Percentiles rank a stretch among this genome's conserved stretches.
phyloP scores from a whole-genome alignment of 2,329 filamentous ascomycete genomes.

The Trichoderma brevicompactum region DNA sequence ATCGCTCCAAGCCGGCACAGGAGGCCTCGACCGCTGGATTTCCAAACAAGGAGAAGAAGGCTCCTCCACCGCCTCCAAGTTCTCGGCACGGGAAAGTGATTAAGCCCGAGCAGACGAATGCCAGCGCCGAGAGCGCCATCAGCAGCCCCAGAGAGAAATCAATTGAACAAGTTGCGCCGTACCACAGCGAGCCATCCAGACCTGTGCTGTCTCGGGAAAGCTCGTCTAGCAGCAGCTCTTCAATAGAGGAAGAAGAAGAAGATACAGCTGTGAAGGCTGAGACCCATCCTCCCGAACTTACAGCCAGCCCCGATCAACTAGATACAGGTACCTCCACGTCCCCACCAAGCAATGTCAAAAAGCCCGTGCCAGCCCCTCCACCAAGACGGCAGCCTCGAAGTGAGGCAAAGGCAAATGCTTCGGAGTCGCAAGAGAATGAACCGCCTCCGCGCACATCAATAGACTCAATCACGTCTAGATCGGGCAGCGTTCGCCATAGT shows the following conservation, averaged over 20 bases:
- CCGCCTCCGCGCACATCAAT: constrained; percentile 52
- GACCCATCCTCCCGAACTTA: not conserved
- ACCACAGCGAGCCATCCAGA: not conserved
- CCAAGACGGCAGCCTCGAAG: constrained; percentile 51
- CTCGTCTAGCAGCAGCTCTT: constrained; percentile 5
- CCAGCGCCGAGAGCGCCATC: constrained; percentile 30
- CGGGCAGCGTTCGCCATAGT: constrained; percentile 51
- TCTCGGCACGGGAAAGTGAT: constrained; percentile 80
- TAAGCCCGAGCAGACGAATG: constrained; percentile 40
- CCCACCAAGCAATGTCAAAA: constrained; percentile 39
- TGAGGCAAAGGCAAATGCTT: constrained; percentile 47
- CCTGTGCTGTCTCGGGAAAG: constrained; percentile 10
- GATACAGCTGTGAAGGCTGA: not conserved
- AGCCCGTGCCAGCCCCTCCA: constrained; percentile 55
- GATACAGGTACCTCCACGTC: constrained; percentile 4
- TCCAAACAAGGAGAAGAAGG: constrained; percentile 55
- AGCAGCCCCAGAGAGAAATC: constrained; percentile 34
- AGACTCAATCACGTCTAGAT: constrained; percentile 54
- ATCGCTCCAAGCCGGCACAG: not conserved
- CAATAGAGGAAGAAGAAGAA: not conserved
- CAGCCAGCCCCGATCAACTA: constrained; percentile 18
- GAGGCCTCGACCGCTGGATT: not conserved
- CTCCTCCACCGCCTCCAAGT: constrained; percentile 72
- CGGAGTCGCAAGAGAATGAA: constrained; percentile 42
- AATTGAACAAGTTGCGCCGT: constrained; percentile 24